phyloP scores from a whole-genome alignment of 1,284 basidiomycete species.

The Melampsora larici-populina region DNA sequence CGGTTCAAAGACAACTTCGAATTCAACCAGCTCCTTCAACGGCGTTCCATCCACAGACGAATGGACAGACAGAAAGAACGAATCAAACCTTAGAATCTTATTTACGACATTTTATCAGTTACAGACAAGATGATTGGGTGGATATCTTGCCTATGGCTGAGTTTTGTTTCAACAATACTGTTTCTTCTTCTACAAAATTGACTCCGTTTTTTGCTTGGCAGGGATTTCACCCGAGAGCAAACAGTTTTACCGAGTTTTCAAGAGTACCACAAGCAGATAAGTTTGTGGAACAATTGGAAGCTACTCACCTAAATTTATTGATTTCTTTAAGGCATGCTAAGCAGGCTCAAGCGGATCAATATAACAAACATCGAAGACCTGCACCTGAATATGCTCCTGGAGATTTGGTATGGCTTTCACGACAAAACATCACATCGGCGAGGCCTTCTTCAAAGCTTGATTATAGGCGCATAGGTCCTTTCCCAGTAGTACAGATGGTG shows the following conservation, averaged over 20 bases:
- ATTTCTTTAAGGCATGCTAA: background rate
- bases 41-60: constrained; percentile 29
- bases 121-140: too few species aligned
- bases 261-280: too few species aligned
- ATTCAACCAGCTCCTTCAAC: constrained; percentile 7
- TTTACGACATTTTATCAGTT: background rate
- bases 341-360: background rate
- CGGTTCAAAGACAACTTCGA: background rate
- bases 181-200: too few species aligned
- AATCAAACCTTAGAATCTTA: constrained; percentile 23
- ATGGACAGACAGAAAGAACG: constrained; percentile 23
- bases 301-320: background rate
- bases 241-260: too few species aligned
- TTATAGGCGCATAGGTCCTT: background rate
- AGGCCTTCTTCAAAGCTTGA: background rate
- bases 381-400: background rate
- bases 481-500: too few species aligned
- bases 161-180: too few species aligned
- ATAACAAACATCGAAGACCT: background rate
- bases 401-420: constrained; percentile 1
- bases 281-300: background rate
- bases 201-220: too few species aligned
- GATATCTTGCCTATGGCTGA: too few species aligned
- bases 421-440: background rate
- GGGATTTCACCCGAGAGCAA: too few species aligned